These are phyloP conservation scores for Yamadazyma scolyti DNA, from an alignment of 805 yeast species.

Conservation along the genomic window DNA sequence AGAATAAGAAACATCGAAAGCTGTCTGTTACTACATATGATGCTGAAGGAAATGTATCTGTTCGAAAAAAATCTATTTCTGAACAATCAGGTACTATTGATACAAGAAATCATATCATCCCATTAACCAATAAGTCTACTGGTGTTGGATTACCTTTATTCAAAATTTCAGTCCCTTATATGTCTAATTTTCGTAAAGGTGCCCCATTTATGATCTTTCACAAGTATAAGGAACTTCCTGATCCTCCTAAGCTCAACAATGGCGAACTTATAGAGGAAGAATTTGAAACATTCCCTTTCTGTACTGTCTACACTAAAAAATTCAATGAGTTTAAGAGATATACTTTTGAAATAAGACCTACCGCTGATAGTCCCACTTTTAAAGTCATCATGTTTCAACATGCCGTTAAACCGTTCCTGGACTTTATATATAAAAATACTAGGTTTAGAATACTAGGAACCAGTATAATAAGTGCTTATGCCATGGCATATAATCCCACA, in stretches of 20 bases:
- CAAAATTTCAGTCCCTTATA: constrained; percentile 32
- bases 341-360: constrained; percentile 23
- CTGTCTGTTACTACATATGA: constrained; percentile 19
- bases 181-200: constrained; percentile 31
- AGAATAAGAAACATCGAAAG: constrained; percentile 18
- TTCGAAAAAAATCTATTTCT: constrained; percentile 1
- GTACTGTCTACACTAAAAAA: constrained; percentile 28
- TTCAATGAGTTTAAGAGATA: constrained; percentile 24
- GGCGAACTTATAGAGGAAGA: constrained; percentile 18
- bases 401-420: constrained; percentile 35
- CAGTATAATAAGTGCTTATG: constrained; percentile 25
- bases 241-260: constrained; percentile 7
- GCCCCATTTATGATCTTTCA: constrained; percentile 32
- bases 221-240: constrained; percentile 27
- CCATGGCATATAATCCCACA: constrained; percentile 25
- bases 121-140: constrained; percentile 23
- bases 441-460: constrained; percentile 38
- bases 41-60: constrained; percentile 15
- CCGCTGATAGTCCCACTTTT: constrained; percentile 15
- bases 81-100: constrained; percentile 19
- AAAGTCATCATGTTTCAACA: constrained; percentile 30
- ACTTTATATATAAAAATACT: constrained; percentile 33
- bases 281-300: constrained; percentile 30
- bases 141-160: constrained; percentile 38
- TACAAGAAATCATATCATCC: constrained; percentile 27